phyloP scores from a whole-genome alignment of 1,284 basidiomycete genomes.

The Marasmius fiardii region DNA sequence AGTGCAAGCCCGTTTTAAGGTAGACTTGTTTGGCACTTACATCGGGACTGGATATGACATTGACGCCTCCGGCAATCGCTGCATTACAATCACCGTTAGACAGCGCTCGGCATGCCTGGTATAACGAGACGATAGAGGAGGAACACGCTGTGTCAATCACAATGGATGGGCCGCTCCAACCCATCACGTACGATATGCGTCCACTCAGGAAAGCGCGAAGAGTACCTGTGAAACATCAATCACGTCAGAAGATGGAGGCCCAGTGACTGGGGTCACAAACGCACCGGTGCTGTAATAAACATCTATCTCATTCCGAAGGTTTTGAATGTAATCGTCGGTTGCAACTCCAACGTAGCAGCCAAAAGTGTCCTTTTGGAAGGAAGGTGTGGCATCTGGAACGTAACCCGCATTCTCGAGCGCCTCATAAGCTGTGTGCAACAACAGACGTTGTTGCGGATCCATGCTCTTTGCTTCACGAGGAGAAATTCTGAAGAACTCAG shows the following conservation, averaged over 20 bases:
- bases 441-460: conserved; percentile 71
- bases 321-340: conserved; percentile 67
- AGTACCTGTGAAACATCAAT: conserved; percentile 43
- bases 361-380: conserved; percentile 49
- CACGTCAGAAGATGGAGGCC: background rate
- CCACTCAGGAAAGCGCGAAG: conserved; percentile 67
- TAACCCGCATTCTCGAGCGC: conserved; percentile 71
- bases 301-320: conserved; percentile 58
- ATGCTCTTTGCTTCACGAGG: conserved; percentile 70
- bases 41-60: conserved; percentile 67
- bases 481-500: conserved; percentile 67
- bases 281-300: conserved; percentile 71
- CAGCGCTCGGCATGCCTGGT: conserved; percentile 65
- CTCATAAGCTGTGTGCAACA: conserved; percentile 62
- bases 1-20: background rate
- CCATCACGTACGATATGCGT: conserved; percentile 65
- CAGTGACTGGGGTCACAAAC: conserved; percentile 14
- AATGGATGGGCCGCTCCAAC: conserved; percentile 64
- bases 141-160: conserved; percentile 74
- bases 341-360: conserved; percentile 67
- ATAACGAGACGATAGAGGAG: conserved; percentile 61
- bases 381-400: conserved; percentile 51
- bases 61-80: conserved; percentile 72
- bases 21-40: conserved; percentile 35
- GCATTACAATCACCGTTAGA: conserved; percentile 60